Base-by-base conservation (phyloP, 345 rosid genomes). In the Aurinia saxatilis region DNA sequence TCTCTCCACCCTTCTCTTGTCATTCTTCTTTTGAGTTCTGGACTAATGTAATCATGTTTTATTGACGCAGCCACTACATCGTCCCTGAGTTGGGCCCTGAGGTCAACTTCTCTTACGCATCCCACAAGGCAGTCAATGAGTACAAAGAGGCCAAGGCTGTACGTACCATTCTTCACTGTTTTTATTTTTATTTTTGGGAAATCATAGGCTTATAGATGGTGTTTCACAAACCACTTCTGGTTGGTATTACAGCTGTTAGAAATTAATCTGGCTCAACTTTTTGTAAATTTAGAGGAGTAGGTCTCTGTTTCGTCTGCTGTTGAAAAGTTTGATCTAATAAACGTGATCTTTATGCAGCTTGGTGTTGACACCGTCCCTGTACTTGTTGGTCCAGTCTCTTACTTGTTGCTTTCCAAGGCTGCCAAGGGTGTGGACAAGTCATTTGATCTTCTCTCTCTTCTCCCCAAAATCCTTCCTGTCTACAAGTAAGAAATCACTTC, bases 61-160 rank as follows among this genome's bases (percentile, higher is more conserved):
- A 5, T 33, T 65, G 56, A 57, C 75, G 58, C 88, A 92, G 98
- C 79, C 98, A 92, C 37, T 92, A 73, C 81, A 92, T 92, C 45
- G 97, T 92, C 41, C 97, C 98, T 51, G 98, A 92, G 66, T 79
- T 89, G 96, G 90, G 97, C 50, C 97, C 98, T 44, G 88, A 87
- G 25, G 95, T 87, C 40, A 81, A 81, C 8, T 93, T 93, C 66
- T 82, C 90, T 9, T 93, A 93, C 67, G 96, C 97, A 29, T 93
- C 96, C 33, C 99, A 93, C 91, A 93, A 90, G 85, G 99, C 99
- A 0, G 90, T 90, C 40, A 72, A 56, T 15, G 99, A 93, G 74
- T 93, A 85, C 78, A 87, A 85, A 86, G 99, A 93, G 75, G 99
- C 99, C 23, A 93, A 93, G 78, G 90, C 81, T 41, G 95, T 87